Evolutionary conservation across 2,329 filamentous ascomycete genomes (phyloP).

Genomic region (Moelleriella libera): DNA sequence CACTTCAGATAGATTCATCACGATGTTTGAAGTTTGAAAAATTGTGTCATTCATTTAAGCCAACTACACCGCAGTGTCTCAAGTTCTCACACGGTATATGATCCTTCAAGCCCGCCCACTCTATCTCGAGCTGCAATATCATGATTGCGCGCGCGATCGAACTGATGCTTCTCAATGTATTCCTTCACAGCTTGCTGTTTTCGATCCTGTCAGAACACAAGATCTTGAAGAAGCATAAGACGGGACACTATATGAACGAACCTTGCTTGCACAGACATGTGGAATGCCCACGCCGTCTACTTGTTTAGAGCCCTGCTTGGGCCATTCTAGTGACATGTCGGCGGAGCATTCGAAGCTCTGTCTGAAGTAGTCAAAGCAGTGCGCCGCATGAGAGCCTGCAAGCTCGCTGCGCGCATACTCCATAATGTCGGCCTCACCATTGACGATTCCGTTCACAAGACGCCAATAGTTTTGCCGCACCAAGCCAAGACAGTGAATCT

Average conservation of each 20-base stretch:
- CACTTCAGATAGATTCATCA: too few species aligned
- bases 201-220: background rate
- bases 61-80: too few species aligned
- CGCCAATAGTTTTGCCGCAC: constrained; percentile 4
- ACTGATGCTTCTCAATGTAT: constrained; percentile 2
- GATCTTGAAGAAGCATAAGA: background rate
- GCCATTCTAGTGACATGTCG: constrained; percentile 7
- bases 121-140: background rate
- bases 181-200: constrained; percentile 1
- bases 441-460: constrained; percentile 1
- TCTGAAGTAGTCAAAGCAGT: constrained; percentile 27
- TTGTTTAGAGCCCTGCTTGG: background rate
- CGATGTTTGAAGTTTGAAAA: too few species aligned
- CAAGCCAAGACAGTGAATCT: constrained; percentile 8
- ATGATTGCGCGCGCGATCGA: constrained; percentile 1
- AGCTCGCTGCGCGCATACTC: constrained; percentile 1
- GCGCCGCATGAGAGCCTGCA: constrained; percentile 14
- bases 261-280: constrained; percentile 4
- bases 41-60: too few species aligned
- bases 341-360: constrained; percentile 24
- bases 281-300: constrained; percentile 2
- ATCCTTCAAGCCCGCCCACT: too few species aligned
- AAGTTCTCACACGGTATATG: too few species aligned
- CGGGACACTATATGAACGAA: background rate
- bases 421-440: background rate